A percentile compares a stretch with the other conserved stretches of the same genome.
Evolutionary conservation across 257 asterid genomes (phyloP).

Genomic region (Nicotiana obtusifolia): DNA sequence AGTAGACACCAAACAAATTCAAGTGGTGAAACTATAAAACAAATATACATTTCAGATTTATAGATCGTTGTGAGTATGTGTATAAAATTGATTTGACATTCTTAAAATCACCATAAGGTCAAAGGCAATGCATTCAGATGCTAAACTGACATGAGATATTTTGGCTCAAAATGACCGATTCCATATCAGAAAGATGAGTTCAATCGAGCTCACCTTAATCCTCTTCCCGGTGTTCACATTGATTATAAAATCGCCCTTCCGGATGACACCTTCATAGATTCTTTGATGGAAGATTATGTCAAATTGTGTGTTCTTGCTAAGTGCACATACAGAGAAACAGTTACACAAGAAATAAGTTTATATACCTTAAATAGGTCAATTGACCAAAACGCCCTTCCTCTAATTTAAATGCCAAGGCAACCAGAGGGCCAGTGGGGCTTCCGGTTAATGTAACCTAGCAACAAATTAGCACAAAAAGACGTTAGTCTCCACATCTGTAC

Average conservation of each 20-base stretch:
- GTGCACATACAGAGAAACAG: not conserved
- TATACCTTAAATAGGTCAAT: conserved; percentile 84
- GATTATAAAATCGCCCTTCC: conserved; percentile 87
- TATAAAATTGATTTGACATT: not conserved
- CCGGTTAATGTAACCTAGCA: conserved; percentile 73
- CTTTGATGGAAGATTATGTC: conserved; percentile 37
- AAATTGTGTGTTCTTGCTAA: not conserved
- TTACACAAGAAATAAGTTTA: not conserved
- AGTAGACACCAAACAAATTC: not conserved
- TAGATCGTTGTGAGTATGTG: not conserved
- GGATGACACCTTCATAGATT: conserved; percentile 87
- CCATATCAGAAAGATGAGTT: not conserved
- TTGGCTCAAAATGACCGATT: not conserved
- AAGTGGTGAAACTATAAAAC: not conserved
- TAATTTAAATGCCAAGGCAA: conserved; percentile 93
- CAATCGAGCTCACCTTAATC: conserved; percentile 59
- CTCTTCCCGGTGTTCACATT: conserved; percentile 92
- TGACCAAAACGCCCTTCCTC: conserved; percentile 98
- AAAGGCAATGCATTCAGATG: not conserved
- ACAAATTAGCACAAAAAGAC: conserved; percentile 16
- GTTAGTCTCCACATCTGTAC: not conserved
- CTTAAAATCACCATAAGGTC: not conserved
- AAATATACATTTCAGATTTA: not conserved
- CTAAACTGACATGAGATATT: not conserved
- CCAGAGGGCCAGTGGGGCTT: conserved; percentile 86